Conservation (phyloP, 2,329 filamentous ascomycete genomes). For the Tolypocladium album region DNA sequence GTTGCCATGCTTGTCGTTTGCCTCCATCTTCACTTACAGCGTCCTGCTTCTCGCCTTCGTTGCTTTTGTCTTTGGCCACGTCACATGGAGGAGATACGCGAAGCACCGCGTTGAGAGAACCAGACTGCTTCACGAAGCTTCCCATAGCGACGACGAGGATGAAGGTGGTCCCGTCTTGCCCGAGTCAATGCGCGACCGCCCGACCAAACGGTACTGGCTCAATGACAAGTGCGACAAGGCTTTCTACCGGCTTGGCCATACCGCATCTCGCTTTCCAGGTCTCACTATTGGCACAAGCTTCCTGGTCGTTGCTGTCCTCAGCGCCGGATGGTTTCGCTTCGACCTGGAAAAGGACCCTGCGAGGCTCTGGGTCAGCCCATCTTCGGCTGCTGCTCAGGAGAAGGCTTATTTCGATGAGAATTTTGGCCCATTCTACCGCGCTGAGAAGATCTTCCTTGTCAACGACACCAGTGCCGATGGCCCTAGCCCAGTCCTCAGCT, state of each 20-base stretch:
- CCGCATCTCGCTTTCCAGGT: conserved; percentile 72
- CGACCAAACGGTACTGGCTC: conserved; percentile 68
- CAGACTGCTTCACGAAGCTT: conserved; percentile 75
- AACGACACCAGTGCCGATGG: conserved; percentile 63
- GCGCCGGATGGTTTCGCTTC: conserved; percentile 80
- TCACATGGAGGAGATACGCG: conserved; percentile 64
- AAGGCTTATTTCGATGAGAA: conserved; percentile 88
- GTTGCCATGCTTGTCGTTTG: conserved; percentile 89
- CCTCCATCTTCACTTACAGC: conserved; percentile 78
- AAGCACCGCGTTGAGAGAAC: conserved; percentile 70
- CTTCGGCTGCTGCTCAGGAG: conserved; percentile 80
- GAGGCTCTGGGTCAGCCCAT: conserved; percentile 90
- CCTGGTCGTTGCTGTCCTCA: conserved; percentile 67
- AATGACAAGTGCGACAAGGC: conserved; percentile 73
- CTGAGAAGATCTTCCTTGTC: conserved; percentile 86
- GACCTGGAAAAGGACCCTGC: conserved; percentile 86
- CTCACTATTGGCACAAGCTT: conserved; percentile 72
- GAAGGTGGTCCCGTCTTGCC: conserved; percentile 71
- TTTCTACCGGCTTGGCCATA: conserved; percentile 71
- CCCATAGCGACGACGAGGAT: conserved; percentile 84
- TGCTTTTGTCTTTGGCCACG: conserved; percentile 58
- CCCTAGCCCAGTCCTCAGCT: conserved; percentile 69
- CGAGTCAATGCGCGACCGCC: conserved; percentile 66
- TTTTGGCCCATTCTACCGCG: conserved; percentile 92
- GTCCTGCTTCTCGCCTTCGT: conserved; percentile 59